A percentile compares a stretch with the other conserved stretches of the same genome.
phyloP scores from a whole-genome alignment of 1,139 yeast species.

The Geotrichum restrictum region DNA sequence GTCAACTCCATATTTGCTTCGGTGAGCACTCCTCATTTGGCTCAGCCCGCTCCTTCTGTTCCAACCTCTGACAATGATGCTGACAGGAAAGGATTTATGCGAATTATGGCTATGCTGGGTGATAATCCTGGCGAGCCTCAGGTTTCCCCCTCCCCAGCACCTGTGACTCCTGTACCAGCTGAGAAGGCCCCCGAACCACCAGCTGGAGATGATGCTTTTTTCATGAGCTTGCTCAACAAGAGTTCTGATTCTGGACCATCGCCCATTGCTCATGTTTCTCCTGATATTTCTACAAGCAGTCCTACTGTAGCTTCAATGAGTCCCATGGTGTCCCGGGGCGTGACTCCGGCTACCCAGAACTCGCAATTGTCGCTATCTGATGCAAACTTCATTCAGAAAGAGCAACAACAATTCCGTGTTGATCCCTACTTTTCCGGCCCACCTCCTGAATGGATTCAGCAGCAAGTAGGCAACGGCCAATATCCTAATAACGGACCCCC shows the following conservation, averaged over 20 bases:
- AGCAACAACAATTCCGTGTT: not conserved
- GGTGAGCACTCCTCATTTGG: not conserved
- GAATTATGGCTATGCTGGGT: conserved; percentile 38
- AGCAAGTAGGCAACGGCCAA: conserved; percentile 10
- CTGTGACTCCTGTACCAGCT: conserved; percentile 7
- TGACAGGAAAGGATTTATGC: conserved; percentile 36
- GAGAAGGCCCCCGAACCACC: conserved; percentile 12
- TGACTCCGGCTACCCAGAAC: conserved; percentile 6
- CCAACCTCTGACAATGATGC: conserved; percentile 22
- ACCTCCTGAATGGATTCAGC: conserved; percentile 17
- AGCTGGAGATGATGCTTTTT: conserved; percentile 18
- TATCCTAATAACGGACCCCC: conserved; percentile 16
- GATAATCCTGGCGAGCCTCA: conserved; percentile 14
- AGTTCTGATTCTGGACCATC: conserved; percentile 5
- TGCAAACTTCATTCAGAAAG: not conserved
- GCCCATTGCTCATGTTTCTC: not conserved
- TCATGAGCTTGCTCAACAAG: conserved; percentile 17
- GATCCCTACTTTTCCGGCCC: conserved; percentile 14
- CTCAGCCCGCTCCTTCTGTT: not conserved
- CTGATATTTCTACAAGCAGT: not conserved
- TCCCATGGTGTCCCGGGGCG: not conserved
- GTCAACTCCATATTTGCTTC: not conserved
- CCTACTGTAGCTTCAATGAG: conserved; percentile 1
- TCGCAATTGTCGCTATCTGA: conserved; percentile 1
- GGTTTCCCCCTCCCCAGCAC: not conserved